Evolutionary conservation across 2,329 filamentous ascomycete species (phyloP), one percentile per base, ranked within the genome.

Genomic region (Paraconiothyrium brasiliense): DNA sequence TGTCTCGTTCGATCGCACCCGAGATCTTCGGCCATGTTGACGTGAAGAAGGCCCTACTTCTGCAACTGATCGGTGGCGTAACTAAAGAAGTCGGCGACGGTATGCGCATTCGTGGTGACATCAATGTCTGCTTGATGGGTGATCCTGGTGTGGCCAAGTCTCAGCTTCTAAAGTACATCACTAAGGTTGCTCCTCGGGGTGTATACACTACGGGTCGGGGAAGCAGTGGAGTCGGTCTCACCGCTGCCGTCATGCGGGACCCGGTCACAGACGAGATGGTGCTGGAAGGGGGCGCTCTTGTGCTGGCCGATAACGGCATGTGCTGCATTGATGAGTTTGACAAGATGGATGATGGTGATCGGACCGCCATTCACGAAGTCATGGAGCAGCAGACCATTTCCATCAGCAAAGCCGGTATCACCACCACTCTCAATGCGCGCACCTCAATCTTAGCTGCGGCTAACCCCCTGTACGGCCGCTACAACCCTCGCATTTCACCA

Each of bases 121-220:
- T 99, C 84, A 99, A 99, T 81, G 90, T 99, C 65, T 98, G 95
- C 79, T 83, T 99, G 74, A 99, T 99, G 95, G 95, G 95, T 85
- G 95, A 99, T 75, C 95, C 95, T 77, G 95, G 95, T 92, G 95
- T 99, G 76, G 95, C 95, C 82, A 99, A 99, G 83, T 99, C 95
- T 41, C 95, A 99, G 83, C 84, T 99, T 68, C 86, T 99, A 68
- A 98, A 97, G 82, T 99, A 99, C 79, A 98, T 99, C 76, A 93
- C 93, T 67, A 98, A 99, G 82, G 95, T 99, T 34, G 94, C 95
- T 1, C 95, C 95, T 64, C 92, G 95, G 65, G 94, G 93, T 71
- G 90, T 94, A 13, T 94, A 94, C 80, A 94, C 91, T 5, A 92
- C 91, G 4, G 91, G 91, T 64, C 90, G 91, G 70, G 91, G 91